A percentile compares a stretch with the other conserved stretches of the same genome.
These are phyloP conservation scores for Neoboletus magnificus DNA, from an alignment of 768 basidiomycete genomes.

Conservation along the genomic window DNA sequence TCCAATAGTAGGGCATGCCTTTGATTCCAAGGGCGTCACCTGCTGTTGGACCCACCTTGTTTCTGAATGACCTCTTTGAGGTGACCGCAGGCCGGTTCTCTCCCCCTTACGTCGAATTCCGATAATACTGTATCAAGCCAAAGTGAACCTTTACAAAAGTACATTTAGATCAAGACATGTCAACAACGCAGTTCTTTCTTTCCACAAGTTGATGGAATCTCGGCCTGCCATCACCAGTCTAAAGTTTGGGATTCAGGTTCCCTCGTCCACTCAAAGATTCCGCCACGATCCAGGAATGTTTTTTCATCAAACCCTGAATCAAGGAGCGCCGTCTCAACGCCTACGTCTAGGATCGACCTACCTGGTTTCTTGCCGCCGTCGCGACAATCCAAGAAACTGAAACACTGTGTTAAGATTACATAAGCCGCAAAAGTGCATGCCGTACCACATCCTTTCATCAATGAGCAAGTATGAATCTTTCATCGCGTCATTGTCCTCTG, in stretches of 20 bases:
- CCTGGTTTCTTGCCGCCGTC: constrained; percentile 29
- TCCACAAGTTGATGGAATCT: background rate
- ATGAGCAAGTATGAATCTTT: constrained; percentile 37
- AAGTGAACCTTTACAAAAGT: background rate
- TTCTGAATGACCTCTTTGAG: background rate
- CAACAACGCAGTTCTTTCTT: background rate
- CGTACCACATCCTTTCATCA: constrained; percentile 37
- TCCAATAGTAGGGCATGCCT: constrained; percentile 15
- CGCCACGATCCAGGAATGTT: constrained; percentile 7
- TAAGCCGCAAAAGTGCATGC: background rate
- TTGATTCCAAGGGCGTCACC: constrained; percentile 7
- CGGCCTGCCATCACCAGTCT: constrained; percentile 7
- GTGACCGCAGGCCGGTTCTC: background rate
- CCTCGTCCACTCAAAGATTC: constrained; percentile 7
- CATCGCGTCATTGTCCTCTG: constrained; percentile 38
- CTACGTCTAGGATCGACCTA: constrained; percentile 11
- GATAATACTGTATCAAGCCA: background rate
- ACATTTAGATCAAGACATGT: background rate
- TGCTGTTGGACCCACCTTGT: constrained; percentile 22
- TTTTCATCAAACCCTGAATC: constrained; percentile 14
- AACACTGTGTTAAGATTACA: background rate
- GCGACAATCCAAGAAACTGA: constrained; percentile 32
- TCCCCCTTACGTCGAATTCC: background rate
- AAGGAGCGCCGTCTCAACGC: constrained; percentile 16
- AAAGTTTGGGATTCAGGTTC: background rate